These are phyloP conservation scores for Suillus discolor DNA, from an alignment of 768 basidiomycete species.

Conservation along the genomic window DNA sequence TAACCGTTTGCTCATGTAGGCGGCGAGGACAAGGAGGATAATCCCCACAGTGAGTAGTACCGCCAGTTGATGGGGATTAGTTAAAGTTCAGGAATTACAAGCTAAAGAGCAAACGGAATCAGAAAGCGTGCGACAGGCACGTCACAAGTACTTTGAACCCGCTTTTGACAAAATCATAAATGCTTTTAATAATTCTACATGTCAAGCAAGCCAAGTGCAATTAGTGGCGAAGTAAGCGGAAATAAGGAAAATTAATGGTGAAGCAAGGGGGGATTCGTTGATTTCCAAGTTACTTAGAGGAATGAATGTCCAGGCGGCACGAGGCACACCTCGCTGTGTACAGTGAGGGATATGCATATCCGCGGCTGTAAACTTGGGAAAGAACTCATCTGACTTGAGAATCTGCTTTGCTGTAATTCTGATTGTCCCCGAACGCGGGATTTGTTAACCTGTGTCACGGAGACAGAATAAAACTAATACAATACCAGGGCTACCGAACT, in stretches of 20 bases:
- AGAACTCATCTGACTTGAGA: conserved; percentile 18
- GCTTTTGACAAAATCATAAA: neutral
- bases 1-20: conserved; percentile 30
- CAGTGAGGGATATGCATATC: conserved; percentile 28
- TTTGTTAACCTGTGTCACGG: conserved; percentile 8
- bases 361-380: conserved; percentile 31
- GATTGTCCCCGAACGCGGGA: conserved; percentile 17
- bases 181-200: neutral
- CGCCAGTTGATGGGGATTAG: conserved; percentile 7
- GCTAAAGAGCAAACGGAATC: neutral
- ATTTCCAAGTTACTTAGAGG: neutral
- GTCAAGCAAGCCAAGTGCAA: neutral
- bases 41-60: conserved; percentile 14
- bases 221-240: neutral
- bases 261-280: neutral
- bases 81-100: neutral
- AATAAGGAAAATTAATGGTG: neutral
- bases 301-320: conserved; percentile 16
- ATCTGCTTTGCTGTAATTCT: conserved; percentile 23
- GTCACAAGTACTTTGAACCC: conserved; percentile 1
- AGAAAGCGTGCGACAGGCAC: conserved; percentile 2
- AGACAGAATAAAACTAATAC: neutral
- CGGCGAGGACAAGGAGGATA: conserved; percentile 18
- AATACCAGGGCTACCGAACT: neutral
- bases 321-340: conserved; percentile 21